Evolutionary conservation across 1,284 basidiomycete genomes (phyloP).

Genomic region (Fomitopsis pinicola): DNA sequence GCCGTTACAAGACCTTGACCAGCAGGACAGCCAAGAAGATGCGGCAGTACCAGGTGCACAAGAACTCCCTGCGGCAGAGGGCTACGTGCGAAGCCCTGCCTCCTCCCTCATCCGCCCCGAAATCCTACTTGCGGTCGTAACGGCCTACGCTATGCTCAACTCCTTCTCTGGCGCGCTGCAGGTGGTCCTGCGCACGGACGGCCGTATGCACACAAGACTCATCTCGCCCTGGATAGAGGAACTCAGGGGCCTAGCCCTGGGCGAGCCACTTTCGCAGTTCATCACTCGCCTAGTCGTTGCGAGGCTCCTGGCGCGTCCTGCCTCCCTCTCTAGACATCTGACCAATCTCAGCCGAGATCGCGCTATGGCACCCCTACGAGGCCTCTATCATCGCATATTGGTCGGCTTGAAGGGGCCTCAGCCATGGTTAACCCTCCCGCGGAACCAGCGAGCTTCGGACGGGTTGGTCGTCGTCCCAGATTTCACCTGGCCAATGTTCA

Average conservation of each 20-base stretch:
- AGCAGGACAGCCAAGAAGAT: not conserved
- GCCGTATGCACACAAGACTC: constrained; percentile 31
- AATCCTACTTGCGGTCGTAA: constrained; percentile 46
- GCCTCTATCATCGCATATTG: constrained; percentile 45
- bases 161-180: constrained; percentile 50
- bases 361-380: constrained; percentile 32
- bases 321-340: constrained; percentile 46
- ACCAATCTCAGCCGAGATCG: constrained; percentile 35
- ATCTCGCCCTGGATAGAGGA: constrained; percentile 33
- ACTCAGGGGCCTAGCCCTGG: constrained; percentile 32
- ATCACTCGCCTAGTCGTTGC: constrained; percentile 45
- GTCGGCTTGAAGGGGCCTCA: constrained; percentile 44
- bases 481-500: constrained; percentile 55
- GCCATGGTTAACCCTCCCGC: constrained; percentile 41
- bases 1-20: constrained; percentile 5
- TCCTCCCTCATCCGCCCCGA: constrained; percentile 21
- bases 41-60: not conserved
- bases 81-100: not conserved
- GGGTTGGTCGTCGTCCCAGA: constrained; percentile 50
- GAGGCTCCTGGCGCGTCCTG: constrained; percentile 44
- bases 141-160: constrained; percentile 55
- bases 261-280: constrained; percentile 38
- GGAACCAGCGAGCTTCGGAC: constrained; percentile 27
- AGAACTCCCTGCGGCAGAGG: not conserved
- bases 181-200: constrained; percentile 33